A percentile compares a stretch with the other conserved stretches of the same genome.
Conservation (phyloP, 106 monocot genomes). For the Phalaenopsis aphrodite region DNA sequence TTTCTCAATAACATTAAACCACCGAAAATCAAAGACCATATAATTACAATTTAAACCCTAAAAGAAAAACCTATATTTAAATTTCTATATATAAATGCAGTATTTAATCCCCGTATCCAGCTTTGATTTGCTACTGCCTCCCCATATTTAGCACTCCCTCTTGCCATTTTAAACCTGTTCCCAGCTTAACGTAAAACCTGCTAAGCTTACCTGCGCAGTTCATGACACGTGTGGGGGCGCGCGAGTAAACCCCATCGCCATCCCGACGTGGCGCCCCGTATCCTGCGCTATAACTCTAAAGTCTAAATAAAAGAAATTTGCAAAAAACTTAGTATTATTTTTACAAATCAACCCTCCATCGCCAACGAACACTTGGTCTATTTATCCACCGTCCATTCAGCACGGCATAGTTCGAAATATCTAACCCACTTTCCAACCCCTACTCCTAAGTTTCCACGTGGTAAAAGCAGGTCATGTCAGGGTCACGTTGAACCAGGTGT, state of each 20-base stretch:
- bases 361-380: not conserved
- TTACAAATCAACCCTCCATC: not conserved
- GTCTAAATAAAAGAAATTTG: not conserved
- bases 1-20: too few species aligned
- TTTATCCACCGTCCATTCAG: not conserved
- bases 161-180: too few species aligned
- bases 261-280: conserved; percentile 2
- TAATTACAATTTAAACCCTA: too few species aligned
- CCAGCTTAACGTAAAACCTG: too few species aligned
- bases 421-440: not conserved
- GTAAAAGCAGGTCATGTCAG: too few species aligned
- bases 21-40: too few species aligned
- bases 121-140: too few species aligned
- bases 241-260: not conserved
- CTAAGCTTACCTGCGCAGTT: not conserved
- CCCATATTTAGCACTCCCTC: too few species aligned
- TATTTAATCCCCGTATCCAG: too few species aligned
- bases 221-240: not conserved
- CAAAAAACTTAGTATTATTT: not conserved
- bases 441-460: not conserved
- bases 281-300: not conserved
- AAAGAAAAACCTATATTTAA: too few species aligned
- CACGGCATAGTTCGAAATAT: not conserved
- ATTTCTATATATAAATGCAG: too few species aligned
- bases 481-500: not conserved